A percentile compares a stretch with the other conserved stretches of the same genome.
Evolutionary conservation across 2,329 filamentous ascomycete genomes (phyloP).

Genomic region (Phialophora tarda): DNA sequence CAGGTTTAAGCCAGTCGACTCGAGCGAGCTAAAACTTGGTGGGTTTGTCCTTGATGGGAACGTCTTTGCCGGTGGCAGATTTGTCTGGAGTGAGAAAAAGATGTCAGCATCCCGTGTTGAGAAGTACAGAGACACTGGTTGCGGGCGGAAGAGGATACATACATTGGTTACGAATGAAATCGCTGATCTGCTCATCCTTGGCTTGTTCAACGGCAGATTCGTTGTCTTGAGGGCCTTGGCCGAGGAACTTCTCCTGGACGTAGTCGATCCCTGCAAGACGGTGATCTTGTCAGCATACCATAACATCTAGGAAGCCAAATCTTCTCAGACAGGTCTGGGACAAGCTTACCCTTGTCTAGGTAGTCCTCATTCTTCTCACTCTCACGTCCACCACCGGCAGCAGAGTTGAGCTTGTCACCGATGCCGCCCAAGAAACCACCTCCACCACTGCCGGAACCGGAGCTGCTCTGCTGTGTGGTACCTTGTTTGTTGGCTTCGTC

Average conservation of each 20-base stretch:
- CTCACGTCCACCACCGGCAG: conserved; percentile 73
- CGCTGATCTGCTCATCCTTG: conserved; percentile 79
- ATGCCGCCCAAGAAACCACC: conserved; percentile 62
- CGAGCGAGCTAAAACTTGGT: conserved; percentile 43
- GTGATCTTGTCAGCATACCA: conserved; percentile 7
- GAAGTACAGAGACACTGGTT: neutral
- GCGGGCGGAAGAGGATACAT: neutral
- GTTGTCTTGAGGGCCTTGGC: conserved; percentile 72
- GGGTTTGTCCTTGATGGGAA: conserved; percentile 74
- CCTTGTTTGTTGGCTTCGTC: conserved; percentile 16
- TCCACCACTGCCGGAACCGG: conserved; percentile 28
- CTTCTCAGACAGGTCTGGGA: neutral
- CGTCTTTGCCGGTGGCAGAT: conserved; percentile 67
- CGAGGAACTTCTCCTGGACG: conserved; percentile 76
- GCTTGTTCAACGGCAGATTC: conserved; percentile 77
- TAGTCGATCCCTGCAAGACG: conserved; percentile 69
- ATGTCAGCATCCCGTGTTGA: conserved; percentile 11
- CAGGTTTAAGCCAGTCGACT: neutral
- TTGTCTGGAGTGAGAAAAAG: conserved; percentile 61
- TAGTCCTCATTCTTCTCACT: conserved; percentile 81
- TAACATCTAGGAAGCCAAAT: neutral
- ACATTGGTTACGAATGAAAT: conserved; percentile 67
- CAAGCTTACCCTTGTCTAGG: conserved; percentile 74
- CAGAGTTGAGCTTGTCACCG: conserved; percentile 71
- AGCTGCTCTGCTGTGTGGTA: conserved; percentile 37